Base-by-base conservation (phyloP, 2,329 filamentous ascomycete species). In the Lachnellula suecica region DNA sequence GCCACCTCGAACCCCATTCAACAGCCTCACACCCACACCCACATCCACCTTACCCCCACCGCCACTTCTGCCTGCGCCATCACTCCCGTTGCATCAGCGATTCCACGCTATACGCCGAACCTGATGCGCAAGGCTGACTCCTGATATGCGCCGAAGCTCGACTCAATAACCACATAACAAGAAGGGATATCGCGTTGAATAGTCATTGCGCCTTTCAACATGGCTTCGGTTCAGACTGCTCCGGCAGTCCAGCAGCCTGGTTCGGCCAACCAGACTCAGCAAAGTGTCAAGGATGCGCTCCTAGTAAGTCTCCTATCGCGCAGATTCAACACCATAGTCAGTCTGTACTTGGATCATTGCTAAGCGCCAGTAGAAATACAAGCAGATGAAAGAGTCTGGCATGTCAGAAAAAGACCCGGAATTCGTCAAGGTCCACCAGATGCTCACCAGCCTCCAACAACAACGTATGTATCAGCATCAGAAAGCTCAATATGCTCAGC, bases 341-440 rank as follows among this genome's bases (percentile, higher is more conserved):
- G 44, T 37, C 29, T 29, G 15, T 51, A 44, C 20, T 43, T 20
- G 40, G 40, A 44, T 57, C 44, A 11, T 27, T 19, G 41, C 55
- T 68, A 78, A 70, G 54, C 43, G 44, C 49, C 34, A 43, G 45
- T 65, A 97, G 92, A 91, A 90, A 80, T 94, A 89, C 60, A 87
- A 89, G 67, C 84, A 89, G 70, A 91, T 97, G 88, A 94, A 93
- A 72, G 82, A 89, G 51, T 81, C 87, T 64, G 92, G 92, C 61
- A 87, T 95, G 22, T 83, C 89, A 37, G 80, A 85, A 51, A 87
- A 81, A 51, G 91, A 97, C 65, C 93, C 93, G 42, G 92, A 97
- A 69, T 92, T 87, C 65, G 80, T 93, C 65, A 95, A 94, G 72
- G 82, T 85, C 27, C 86, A 90, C 49, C 84, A 88, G 56, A 84